Conservation (phyloP, 805 yeast species). For the Candida boleticola region DNA sequence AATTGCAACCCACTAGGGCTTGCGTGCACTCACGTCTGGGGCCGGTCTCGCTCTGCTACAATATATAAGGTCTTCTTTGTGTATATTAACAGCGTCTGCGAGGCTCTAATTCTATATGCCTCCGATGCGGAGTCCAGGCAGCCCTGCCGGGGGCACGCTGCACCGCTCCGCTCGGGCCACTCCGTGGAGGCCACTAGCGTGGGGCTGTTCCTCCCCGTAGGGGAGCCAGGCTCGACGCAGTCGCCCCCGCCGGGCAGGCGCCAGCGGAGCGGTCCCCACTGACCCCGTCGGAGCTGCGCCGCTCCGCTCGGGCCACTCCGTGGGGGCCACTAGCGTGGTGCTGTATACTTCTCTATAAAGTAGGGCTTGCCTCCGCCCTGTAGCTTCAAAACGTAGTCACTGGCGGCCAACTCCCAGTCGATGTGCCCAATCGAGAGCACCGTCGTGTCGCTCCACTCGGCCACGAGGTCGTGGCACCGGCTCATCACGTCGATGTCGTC, state of each 20-base stretch:
- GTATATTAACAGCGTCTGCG: too few species aligned
- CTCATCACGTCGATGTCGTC: conserved; percentile 47
- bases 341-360: conserved; percentile 1
- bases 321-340: neutral
- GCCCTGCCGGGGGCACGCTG: neutral
- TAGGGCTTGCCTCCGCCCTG: conserved; percentile 23
- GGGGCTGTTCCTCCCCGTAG: neutral
- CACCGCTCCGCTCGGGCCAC: neutral
- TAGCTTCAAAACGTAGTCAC: conserved; percentile 45
- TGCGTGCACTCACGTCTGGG: too few species aligned
- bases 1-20: too few species aligned
- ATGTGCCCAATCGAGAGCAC: conserved; percentile 82
- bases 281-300: neutral
- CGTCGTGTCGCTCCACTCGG: conserved; percentile 34
- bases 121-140: too few species aligned
- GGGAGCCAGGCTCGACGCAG: too few species aligned
- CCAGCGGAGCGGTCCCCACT: too few species aligned
- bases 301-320: neutral
- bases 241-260: too few species aligned
- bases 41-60: too few species aligned
- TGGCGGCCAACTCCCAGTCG: conserved; percentile 72
- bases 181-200: neutral
- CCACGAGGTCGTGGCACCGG: conserved; percentile 31
- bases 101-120: too few species aligned
- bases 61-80: too few species aligned